These are phyloP conservation scores for Plenodomus biglobosus DNA, from an alignment of 2,329 filamentous ascomycete genomes.

Conservation along the genomic window DNA sequence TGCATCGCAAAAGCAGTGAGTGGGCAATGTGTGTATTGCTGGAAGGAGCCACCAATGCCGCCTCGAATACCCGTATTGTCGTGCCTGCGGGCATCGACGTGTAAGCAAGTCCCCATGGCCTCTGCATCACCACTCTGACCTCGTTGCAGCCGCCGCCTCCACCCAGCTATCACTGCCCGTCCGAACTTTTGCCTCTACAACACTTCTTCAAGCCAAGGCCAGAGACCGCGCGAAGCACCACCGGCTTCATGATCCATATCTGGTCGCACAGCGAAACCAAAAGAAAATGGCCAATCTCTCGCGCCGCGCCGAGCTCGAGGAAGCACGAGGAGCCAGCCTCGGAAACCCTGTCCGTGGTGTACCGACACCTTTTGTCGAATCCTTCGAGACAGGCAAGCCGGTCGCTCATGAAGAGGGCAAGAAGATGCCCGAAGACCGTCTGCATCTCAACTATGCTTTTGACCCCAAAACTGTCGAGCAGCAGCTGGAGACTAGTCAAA, in stretches of 20 bases:
- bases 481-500: constrained; percentile 67
- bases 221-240: constrained; percentile 56
- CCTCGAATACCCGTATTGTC: constrained; percentile 50
- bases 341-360: constrained; percentile 81
- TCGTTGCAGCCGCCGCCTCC: constrained; percentile 19
- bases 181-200: constrained; percentile 62
- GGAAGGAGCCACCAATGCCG: constrained; percentile 44
- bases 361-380: constrained; percentile 79
- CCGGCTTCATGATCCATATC: constrained; percentile 77
- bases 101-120: constrained; percentile 22
- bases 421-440: constrained; percentile 31
- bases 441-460: constrained; percentile 75
- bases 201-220: constrained; percentile 58
- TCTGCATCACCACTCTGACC: neutral
- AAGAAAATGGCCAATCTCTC: constrained; percentile 81
- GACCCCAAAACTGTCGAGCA: constrained; percentile 65
- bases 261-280: constrained; percentile 76
- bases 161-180: constrained; percentile 56
- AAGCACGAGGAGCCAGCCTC: constrained; percentile 63
- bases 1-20: constrained; percentile 21
- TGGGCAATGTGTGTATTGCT: constrained; percentile 4
- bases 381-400: constrained; percentile 65
- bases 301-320: constrained; percentile 68
- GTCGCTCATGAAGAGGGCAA: constrained; percentile 20
- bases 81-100: constrained; percentile 47